phyloP scores from a whole-genome alignment of 768 basidiomycete genomes.

The Leccinum uliginosum region DNA sequence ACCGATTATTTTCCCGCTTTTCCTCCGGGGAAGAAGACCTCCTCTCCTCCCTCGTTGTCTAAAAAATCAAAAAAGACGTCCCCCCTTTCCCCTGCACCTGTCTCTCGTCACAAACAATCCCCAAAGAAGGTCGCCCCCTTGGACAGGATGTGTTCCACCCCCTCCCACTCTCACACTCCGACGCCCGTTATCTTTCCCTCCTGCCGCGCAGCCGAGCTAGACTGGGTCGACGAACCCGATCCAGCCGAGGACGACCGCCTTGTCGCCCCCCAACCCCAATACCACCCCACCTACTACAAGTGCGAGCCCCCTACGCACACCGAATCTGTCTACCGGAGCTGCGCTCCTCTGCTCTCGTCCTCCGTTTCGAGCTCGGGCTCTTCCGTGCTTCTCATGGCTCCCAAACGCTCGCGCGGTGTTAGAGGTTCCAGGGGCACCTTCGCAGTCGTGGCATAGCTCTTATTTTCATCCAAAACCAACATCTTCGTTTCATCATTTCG shows the following conservation, averaged over 20 bases:
- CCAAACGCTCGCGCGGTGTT: constrained; percentile 14
- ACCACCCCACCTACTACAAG: constrained; percentile 15
- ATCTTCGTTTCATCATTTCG: constrained; percentile 3
- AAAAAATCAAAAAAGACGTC: constrained; percentile 20
- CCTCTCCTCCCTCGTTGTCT: constrained; percentile 1
- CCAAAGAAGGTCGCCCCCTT: constrained; percentile 5
- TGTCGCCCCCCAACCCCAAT: constrained; percentile 19
- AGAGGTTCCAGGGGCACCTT: constrained; percentile 16
- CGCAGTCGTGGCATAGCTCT: constrained; percentile 13
- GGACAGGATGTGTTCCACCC: constrained; percentile 17
- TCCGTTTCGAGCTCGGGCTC: constrained; percentile 26
- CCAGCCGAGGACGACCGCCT: constrained; percentile 17
- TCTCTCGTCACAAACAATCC: constrained; percentile 10
- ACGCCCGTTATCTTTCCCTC: constrained; percentile 32
- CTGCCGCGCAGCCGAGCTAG: constrained; percentile 26
- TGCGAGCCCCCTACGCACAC: constrained; percentile 3
- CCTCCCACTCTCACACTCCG: constrained; percentile 26
- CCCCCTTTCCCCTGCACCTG: constrained; percentile 9
- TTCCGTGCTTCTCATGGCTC: constrained; percentile 30
- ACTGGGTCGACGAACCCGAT: constrained; percentile 27
- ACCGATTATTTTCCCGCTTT: constrained; percentile 28
- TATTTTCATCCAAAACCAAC: background rate
- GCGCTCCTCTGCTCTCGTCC: constrained; percentile 14
- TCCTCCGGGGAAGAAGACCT: constrained; percentile 17
- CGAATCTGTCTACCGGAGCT: constrained; percentile 15